Evolutionary conservation across 1,139 yeast genomes (phyloP), one percentile per base, ranked within the genome.

Genomic region (Blastobotrys persicus): DNA sequence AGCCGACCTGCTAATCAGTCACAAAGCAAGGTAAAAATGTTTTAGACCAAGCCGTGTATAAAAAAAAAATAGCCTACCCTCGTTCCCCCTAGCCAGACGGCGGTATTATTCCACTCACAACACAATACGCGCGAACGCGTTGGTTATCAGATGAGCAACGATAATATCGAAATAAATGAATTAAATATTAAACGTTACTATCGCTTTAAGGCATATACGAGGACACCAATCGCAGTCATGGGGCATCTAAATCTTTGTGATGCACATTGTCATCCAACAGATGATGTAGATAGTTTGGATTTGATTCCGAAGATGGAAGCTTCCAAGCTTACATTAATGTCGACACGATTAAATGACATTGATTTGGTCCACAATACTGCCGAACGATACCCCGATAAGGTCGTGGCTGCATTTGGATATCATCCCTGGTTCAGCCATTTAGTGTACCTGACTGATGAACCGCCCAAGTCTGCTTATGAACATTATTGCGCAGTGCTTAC

Each of bases 381-480:
- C 11, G 45, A 44, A 1, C 26, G 43, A 18, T 66, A 72, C 6
- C 65, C 61, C 2, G 57, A 60, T 9, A 64, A 64, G 26, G 67
- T 85, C 1, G 66, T 76, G 0, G 84, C 92, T 0, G 80, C 83
- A 47, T 83, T 82, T 63, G 98, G 98, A 0, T 73, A 88, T 3
- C 98, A 92, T 65, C 98, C 98, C 0, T 91, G 97, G 97, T 88
- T 79, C 61, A 69, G 81, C 1, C 95, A 91, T 65, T 59, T 83
- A 28, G 83, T 81, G 55, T 70, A 78, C 7, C 56, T 67, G 5
- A 65, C 58, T 0, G 61, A 56, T 1, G 51, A 46, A 9, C 31
- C 31, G 16, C 47, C 42, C 11, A 53, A 33, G 51, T 54, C 19
- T 48, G 73, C 60, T 61, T 17, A 44, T 13, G 66, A 57, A 3